phyloP scores from a whole-genome alignment of 805 yeast species.

The Candida maris region DNA sequence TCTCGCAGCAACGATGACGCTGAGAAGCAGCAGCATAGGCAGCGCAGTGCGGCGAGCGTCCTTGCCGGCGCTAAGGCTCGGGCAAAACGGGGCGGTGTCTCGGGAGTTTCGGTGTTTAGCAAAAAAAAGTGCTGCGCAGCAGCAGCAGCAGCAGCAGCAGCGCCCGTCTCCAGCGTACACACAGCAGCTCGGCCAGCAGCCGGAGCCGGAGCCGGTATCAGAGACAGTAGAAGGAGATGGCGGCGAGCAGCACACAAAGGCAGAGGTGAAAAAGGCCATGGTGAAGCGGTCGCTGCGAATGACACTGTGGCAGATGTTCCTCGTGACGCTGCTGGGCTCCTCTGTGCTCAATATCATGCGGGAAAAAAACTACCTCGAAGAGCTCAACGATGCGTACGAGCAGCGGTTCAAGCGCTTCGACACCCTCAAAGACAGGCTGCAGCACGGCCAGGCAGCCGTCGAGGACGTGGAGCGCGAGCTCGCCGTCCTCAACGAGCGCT shows the following conservation, averaged over 20 bases:
- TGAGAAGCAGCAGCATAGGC: no score
- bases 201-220: conserved; percentile 14
- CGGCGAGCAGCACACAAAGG: conserved; percentile 17
- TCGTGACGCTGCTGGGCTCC: conserved; percentile 32
- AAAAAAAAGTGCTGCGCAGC: conserved; percentile 1
- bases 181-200: conserved; percentile 27
- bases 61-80: no score
- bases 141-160: neutral
- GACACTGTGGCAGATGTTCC: conserved; percentile 31
- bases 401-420: conserved; percentile 37
- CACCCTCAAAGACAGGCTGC: conserved; percentile 15
- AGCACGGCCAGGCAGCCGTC: conserved; percentile 19
- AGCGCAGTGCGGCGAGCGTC: no score
- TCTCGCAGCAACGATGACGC: no score
- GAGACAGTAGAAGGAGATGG: conserved; percentile 9
- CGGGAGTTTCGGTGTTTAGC: no score
- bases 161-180: conserved; percentile 23
- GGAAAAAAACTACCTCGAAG: conserved; percentile 41
- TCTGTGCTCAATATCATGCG: conserved; percentile 47
- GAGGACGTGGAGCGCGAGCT: conserved; percentile 42
- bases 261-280: conserved; percentile 20
- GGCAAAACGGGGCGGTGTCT: no score
- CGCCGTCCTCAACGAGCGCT: conserved; percentile 39
- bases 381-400: conserved; percentile 36
- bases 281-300: conserved; percentile 29